phyloP scores from a whole-genome alignment of 2,329 filamentous ascomycete species.

The Dichotomopilus funicola region DNA sequence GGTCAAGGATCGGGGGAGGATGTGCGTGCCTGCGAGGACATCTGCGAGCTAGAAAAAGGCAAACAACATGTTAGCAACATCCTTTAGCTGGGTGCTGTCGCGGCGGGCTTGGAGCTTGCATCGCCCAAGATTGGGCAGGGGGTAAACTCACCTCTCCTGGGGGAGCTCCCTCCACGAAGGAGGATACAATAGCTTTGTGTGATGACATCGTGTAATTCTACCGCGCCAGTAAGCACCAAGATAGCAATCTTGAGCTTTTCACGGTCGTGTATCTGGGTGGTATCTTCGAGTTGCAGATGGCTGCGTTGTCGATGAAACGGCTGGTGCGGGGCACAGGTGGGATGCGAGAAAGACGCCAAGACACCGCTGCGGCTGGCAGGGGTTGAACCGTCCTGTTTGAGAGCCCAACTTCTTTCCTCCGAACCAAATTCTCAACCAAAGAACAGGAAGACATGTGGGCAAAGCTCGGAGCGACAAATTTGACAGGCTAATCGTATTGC shows the following conservation, averaged over 20 bases:
- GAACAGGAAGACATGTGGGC: no score
- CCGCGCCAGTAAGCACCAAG: not conserved
- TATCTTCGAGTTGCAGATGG: not conserved
- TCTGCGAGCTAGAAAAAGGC: constrained; percentile 62
- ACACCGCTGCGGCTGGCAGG: not conserved
- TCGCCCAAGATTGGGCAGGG: constrained; percentile 14
- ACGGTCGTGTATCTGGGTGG: not conserved
- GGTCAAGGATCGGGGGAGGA: constrained; percentile 2
- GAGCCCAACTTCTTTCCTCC: no score
- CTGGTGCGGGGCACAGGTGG: constrained; percentile 3
- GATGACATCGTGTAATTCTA: constrained; percentile 27
- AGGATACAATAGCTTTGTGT: constrained; percentile 56
- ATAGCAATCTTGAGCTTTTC: not conserved
- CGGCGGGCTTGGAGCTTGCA: not conserved
- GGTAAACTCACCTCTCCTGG: constrained; percentile 74
- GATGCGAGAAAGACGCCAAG: constrained; percentile 1
- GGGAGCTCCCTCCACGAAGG: constrained; percentile 89
- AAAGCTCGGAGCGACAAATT: no score
- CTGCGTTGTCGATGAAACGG: not conserved
- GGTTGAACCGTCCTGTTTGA: not conserved
- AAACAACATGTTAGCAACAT: constrained; percentile 15
- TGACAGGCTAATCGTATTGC: no score
- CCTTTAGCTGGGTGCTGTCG: not conserved
- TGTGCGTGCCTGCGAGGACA: constrained; percentile 68
- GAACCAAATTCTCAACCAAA: no score